Evolutionary conservation across 169 alveolate genomes (phyloP), one percentile per base, ranked within the genome.

Genomic region (Plasmodium yoelii): DNA sequence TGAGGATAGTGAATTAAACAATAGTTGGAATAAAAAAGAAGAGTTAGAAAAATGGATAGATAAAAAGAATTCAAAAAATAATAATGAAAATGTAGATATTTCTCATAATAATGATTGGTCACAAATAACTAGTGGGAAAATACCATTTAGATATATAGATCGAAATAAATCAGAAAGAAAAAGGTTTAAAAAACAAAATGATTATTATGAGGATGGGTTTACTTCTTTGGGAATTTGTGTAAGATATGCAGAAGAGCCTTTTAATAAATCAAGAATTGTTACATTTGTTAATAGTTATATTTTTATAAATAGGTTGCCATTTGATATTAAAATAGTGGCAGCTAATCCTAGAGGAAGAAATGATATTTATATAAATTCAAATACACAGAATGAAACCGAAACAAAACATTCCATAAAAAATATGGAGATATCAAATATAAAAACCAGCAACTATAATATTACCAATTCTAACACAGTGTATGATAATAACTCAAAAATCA

Each of bases 171-270:
- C n/a, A 26, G 67, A 77, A 77, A 63, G 39, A 67, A 77, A 65
- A 47, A 77, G 65, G 39, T 57, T 57, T 34, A 80, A 67, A 80
- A 67, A 80, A 42, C 51, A 65, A 34, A 86, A 73, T 4, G 88
- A 87, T 63, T 63, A 39, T 69, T 67, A 73, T 65, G 88, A 75
- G 26, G 93, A 71, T 26, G 87, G 59, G 3, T 46, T 24, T 46
- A 34, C 88, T 34, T 87, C 94, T 15, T 74, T 94, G 63, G 97
- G 97, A 1, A 84, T 94, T 10, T 93, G 95, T 28, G 96, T 94
- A 19, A 87, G 97, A 59, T 93, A 92, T 70, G 95, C 95, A 34
- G 95, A 93, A 44, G 92, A 92, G 26, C 95, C 97, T 22, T 92
- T 87, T 91, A 82, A 91, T 68, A 88, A 92, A 59, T 88, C 95